Conservation (phyloP, 164 flowering plant species). For the Umbilicus rupestris region DNA sequence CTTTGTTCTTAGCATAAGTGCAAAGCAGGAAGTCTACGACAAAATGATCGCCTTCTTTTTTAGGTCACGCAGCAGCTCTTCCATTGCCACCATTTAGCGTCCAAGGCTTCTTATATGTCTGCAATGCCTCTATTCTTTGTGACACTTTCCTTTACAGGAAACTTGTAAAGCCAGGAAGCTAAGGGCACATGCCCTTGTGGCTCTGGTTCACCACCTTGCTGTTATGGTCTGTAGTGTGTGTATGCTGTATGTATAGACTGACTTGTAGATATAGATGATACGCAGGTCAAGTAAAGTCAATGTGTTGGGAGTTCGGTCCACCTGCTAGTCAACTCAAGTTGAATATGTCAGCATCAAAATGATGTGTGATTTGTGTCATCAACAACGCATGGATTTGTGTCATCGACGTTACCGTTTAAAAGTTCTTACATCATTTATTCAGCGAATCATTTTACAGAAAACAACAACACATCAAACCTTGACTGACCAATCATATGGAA, state of each 20-base stretch:
- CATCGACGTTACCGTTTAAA: too few species aligned
- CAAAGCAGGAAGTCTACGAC: conserved; percentile 58
- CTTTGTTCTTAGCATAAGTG: conserved; percentile 50
- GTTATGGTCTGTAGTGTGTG: too few species aligned
- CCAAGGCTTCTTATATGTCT: not conserved
- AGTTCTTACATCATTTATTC: too few species aligned
- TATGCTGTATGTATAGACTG: too few species aligned
- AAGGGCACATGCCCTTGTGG: not conserved
- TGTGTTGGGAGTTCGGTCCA: too few species aligned
- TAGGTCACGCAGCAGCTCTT: conserved; percentile 29
- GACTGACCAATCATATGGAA: not conserved
- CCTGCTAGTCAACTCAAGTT: too few species aligned
- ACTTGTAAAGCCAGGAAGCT: not conserved
- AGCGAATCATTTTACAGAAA: too few species aligned
- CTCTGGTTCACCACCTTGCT: not conserved
- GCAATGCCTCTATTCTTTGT: not conserved
- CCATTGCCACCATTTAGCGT: not conserved
- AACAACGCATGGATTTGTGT: too few species aligned
- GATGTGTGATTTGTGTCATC: too few species aligned
- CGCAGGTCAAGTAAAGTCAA: too few species aligned
- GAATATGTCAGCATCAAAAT: too few species aligned
- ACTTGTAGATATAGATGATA: too few species aligned
- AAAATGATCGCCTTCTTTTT: conserved; percentile 63
- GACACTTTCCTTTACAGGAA: conserved; percentile 3
- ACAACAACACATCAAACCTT: not conserved